A percentile compares a stretch with the other conserved stretches of the same genome.
Conservation (phyloP, 371 early-diverging fungal genomes). For the Syncephalis fuscata region DNA sequence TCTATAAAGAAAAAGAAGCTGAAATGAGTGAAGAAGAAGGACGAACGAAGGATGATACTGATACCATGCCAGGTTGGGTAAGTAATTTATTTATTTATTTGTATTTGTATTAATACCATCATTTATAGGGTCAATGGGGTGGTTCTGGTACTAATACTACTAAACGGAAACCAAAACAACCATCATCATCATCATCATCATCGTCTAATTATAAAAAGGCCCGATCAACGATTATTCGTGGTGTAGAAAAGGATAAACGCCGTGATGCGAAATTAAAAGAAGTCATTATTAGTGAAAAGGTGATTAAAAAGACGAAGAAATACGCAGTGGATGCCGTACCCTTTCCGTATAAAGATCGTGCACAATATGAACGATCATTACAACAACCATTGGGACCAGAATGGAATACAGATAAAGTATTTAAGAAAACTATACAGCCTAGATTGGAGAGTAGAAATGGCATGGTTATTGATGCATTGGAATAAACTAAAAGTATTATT, state of each 20-base stretch:
- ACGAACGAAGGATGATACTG: constrained; percentile 57
- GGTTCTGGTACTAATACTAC: constrained; percentile 45
- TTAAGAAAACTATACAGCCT: constrained; percentile 60
- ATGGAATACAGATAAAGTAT: constrained; percentile 75
- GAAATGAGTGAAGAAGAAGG: constrained; percentile 51
- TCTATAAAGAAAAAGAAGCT: constrained; percentile 66
- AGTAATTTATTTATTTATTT: background rate
- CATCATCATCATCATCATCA: too few species aligned
- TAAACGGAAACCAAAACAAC: constrained; percentile 48
- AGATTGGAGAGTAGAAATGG: constrained; percentile 72
- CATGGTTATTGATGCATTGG: constrained; percentile 72
- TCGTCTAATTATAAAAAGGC: too few species aligned
- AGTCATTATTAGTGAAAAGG: constrained; percentile 85
- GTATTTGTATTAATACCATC: constrained; percentile 10
- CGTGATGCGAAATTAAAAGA: constrained; percentile 63
- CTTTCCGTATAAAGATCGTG: constrained; percentile 64
- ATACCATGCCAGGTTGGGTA: constrained; percentile 79
- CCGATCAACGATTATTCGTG: too few species aligned
- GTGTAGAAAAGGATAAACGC: constrained; percentile 45
- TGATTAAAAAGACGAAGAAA: constrained; percentile 60
- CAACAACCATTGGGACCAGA: constrained; percentile 82
- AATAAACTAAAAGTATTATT: background rate
- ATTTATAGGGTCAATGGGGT: constrained; percentile 53
- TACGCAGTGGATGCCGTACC: constrained; percentile 59
- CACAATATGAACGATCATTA: constrained; percentile 78